These are phyloP conservation scores for Panicum virgatum DNA, from an alignment of 202 grass and related monocot genomes.

Conservation along the genomic window DNA sequence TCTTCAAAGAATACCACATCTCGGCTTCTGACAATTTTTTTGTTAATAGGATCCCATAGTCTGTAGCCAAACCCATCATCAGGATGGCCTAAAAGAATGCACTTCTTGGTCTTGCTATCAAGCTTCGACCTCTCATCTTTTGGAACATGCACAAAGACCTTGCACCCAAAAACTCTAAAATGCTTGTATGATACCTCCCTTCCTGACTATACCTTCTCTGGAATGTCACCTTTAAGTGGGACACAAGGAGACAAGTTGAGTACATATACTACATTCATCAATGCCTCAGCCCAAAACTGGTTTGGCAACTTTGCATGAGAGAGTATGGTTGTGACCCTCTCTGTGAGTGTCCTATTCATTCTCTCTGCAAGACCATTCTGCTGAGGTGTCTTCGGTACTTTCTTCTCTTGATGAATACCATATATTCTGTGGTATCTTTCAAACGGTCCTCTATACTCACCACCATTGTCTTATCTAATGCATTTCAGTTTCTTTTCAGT, in stretches of 20 bases:
- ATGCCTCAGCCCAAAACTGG: background rate
- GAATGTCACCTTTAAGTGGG: too few species aligned
- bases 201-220: too few species aligned
- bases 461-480: background rate
- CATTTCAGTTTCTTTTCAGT: background rate
- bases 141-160: background rate
- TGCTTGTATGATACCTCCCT: too few species aligned
- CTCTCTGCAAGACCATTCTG: constrained; percentile 14
- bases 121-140: background rate
- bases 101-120: background rate
- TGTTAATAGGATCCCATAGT: too few species aligned
- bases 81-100: too few species aligned
- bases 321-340: constrained; percentile 16
- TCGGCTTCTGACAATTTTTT: too few species aligned
- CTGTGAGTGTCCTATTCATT: constrained; percentile 3
- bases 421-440: background rate
- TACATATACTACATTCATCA: background rate
- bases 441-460: background rate
- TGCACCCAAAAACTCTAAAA: too few species aligned
- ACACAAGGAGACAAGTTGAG: too few species aligned
- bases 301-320: background rate
- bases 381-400: background rate
- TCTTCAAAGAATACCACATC: background rate
- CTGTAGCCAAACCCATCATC: too few species aligned
- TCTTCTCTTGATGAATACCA: constrained; percentile 10